Conservation (phyloP, 257 asterid species). For the Przewalskia tangutica region DNA sequence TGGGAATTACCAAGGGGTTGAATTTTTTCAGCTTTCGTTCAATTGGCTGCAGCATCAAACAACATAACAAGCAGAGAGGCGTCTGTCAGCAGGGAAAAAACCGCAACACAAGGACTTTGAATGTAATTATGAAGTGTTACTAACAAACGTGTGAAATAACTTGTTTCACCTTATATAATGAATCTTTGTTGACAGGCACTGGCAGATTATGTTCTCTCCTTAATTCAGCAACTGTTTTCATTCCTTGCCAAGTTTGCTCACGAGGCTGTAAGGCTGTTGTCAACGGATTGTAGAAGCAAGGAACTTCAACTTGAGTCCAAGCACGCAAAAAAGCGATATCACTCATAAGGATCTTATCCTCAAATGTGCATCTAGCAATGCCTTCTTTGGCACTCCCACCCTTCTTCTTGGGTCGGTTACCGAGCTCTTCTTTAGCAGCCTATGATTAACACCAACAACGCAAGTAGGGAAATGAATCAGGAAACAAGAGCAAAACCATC, state of each 20-base stretch:
- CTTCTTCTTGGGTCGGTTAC: conserved; percentile 59
- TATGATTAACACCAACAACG: conserved; percentile 1
- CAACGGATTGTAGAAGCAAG: conserved; percentile 71
- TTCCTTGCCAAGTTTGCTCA: conserved; percentile 69
- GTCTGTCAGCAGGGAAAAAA: not conserved
- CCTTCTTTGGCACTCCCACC: conserved; percentile 77
- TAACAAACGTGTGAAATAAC: not conserved
- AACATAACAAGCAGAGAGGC: not conserved
- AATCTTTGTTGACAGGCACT: conserved; percentile 78
- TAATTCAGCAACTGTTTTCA: conserved; percentile 84
- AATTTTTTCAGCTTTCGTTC: conserved; percentile 79
- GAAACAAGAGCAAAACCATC: not conserved
- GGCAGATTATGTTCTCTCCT: conserved; percentile 68
- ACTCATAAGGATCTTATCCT: conserved; percentile 82
- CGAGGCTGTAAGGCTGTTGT: conserved; percentile 94
- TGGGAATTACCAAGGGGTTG: conserved; percentile 76
- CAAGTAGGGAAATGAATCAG: not conserved
- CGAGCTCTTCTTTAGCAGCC: conserved; percentile 92
- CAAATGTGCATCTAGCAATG: conserved; percentile 95
- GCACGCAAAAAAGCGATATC: conserved; percentile 93
- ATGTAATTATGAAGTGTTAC: not conserved
- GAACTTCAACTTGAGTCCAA: conserved; percentile 95
- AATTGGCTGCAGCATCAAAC: conserved; percentile 41
- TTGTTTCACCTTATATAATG: conserved; percentile 59
- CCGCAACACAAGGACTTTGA: not conserved